These are phyloP conservation scores for Aspergillus uvarum DNA, from an alignment of 2,329 filamentous ascomycete species.

Conservation along the genomic window DNA sequence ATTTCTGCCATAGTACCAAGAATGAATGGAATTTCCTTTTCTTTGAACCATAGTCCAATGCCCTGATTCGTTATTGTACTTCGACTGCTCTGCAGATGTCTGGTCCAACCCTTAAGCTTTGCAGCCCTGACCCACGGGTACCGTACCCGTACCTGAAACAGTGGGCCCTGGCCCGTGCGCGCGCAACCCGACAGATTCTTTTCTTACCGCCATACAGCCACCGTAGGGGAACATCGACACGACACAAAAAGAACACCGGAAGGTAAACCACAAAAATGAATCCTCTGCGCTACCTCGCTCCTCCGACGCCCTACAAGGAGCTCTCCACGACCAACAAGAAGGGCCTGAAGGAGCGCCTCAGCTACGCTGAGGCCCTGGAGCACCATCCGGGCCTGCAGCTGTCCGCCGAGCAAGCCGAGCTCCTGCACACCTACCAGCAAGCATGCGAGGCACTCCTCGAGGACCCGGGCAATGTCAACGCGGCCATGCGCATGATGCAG, in stretches of 20 bases:
- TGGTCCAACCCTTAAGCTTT: too few relatives aligned
- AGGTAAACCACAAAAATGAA: neutral
- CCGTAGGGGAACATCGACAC: neutral
- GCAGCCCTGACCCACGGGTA: too few relatives aligned
- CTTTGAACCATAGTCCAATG: too few relatives aligned
- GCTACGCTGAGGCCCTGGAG: slow-evolving; percentile 9
- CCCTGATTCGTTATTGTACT: too few relatives aligned
- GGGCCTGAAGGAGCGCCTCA: slow-evolving; percentile 10
- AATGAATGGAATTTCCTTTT: too few relatives aligned
- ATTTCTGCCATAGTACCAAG: too few relatives aligned
- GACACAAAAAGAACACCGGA: neutral
- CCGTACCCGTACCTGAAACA: neutral
- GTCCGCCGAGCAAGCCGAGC: slow-evolving; percentile 1
- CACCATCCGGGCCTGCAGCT: slow-evolving; percentile 1
- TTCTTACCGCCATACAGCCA: neutral
- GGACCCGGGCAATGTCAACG: neutral
- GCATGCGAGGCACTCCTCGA: slow-evolving; percentile 11
- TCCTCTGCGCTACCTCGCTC: slow-evolving; percentile 15
- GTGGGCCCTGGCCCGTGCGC: neutral
- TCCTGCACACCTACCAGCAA: slow-evolving; percentile 4
- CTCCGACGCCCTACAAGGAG: slow-evolving; percentile 10
- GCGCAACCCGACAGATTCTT: too few relatives aligned
- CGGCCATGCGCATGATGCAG: neutral
- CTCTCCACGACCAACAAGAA: slow-evolving; percentile 9
- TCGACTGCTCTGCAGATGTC: too few relatives aligned